phyloP scores from a whole-genome alignment of 352 stramenopile genomes.

The Phytophthora europaea region DNA sequence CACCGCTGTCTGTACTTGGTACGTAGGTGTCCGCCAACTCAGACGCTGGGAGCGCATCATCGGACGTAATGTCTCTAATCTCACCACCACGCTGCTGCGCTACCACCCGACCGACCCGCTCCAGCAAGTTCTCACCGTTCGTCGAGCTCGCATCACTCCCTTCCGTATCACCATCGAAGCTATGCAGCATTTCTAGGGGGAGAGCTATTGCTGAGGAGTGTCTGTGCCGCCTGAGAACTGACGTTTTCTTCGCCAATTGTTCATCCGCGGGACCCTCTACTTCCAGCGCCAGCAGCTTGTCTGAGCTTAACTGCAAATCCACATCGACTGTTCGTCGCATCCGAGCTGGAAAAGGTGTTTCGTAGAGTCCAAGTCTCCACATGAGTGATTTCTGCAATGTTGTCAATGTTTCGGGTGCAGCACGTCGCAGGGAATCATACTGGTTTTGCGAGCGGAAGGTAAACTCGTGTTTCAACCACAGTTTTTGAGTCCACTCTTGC shows the following conservation, averaged over 20 bases:
- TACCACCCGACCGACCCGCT: constrained; percentile 77
- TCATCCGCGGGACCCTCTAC: not conserved
- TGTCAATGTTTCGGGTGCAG: constrained; percentile 41
- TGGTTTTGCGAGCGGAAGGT: constrained; percentile 78
- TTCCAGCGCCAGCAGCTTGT: constrained; percentile 28
- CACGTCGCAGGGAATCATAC: constrained; percentile 42
- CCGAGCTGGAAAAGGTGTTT: constrained; percentile 73
- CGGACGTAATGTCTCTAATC: constrained; percentile 82
- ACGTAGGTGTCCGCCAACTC: constrained; percentile 42
- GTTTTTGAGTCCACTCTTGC: constrained; percentile 58
- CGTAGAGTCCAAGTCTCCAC: constrained; percentile 69
- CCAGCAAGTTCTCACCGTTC: constrained; percentile 55
- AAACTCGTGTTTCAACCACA: constrained; percentile 77
- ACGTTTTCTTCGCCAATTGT: constrained; percentile 1
- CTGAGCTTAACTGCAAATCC: constrained; percentile 40
- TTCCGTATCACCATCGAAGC: constrained; percentile 45
- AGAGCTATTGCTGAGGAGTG: constrained; percentile 37
- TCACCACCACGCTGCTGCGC: constrained; percentile 79
- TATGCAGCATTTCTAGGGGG: constrained; percentile 53
- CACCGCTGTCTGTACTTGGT: constrained; percentile 25
- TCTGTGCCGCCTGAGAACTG: constrained; percentile 5
- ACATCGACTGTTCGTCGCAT: constrained; percentile 67
- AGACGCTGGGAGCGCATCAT: constrained; percentile 41
- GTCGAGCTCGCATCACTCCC: constrained; percentile 33
- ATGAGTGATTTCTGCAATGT: constrained; percentile 44